phyloP scores from a whole-genome alignment of 2,329 filamentous ascomycete genomes.

The Dothidotthia symphoricarpi region DNA sequence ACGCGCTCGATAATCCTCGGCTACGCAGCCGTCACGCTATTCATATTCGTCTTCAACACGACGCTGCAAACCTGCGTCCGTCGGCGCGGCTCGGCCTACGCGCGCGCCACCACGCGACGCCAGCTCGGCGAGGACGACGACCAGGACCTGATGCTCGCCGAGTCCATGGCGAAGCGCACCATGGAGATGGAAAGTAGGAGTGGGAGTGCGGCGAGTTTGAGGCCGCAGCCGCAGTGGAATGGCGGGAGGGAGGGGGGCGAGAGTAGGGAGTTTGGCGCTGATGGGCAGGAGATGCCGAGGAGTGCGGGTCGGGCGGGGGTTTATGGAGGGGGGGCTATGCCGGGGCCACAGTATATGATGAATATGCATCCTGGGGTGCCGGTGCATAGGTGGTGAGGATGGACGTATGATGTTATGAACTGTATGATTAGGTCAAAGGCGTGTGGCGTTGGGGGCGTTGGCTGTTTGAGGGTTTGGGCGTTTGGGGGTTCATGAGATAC shows the following conservation, averaged over 20 bases:
- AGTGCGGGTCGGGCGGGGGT: constrained; percentile 4
- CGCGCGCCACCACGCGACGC: constrained; percentile 13
- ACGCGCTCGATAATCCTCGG: constrained; percentile 24
- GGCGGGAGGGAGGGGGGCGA: constrained; percentile 6
- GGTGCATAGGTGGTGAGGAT: constrained; percentile 21
- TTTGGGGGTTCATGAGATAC: too few species aligned
- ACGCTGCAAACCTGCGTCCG: constrained; percentile 26
- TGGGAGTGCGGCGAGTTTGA: constrained; percentile 12
- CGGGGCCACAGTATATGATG: constrained; percentile 38
- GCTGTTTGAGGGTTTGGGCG: too few species aligned
- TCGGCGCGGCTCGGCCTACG: constrained; percentile 27
- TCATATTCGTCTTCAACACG: constrained; percentile 22
- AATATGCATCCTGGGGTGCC: constrained; percentile 42
- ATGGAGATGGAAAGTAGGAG: constrained; percentile 10
- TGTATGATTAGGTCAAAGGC: too few species aligned
- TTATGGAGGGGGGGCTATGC: constrained; percentile 37
- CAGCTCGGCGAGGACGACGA: constrained; percentile 21
- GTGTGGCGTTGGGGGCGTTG: too few species aligned
- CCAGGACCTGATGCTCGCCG: constrained; percentile 19
- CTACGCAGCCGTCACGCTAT: constrained; percentile 29
- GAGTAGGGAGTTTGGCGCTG: constrained; percentile 10
- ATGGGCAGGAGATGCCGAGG: constrained; percentile 5
- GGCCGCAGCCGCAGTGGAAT: constrained; percentile 7
- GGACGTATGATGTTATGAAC: not conserved
- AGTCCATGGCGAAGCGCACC: constrained; percentile 14